A percentile compares a stretch with the other conserved stretches of the same genome.
Evolutionary conservation across 2,329 filamentous ascomycete genomes (phyloP).

Genomic region (Neopestalotiopsis rosae): DNA sequence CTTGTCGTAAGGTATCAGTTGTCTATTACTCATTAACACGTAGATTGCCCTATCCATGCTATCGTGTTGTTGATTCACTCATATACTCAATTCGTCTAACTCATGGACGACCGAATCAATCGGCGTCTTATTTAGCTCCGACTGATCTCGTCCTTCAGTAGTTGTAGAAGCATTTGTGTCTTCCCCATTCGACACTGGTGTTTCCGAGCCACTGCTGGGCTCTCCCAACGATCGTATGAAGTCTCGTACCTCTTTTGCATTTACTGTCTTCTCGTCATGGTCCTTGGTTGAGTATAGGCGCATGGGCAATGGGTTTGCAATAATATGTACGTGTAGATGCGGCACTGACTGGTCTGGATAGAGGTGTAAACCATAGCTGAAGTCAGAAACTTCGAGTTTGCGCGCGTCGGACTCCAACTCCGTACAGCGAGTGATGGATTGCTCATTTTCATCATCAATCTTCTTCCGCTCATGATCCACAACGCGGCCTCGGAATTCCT

Average conservation of each 20-base stretch:
- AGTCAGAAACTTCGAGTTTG: slow-evolving; percentile 22
- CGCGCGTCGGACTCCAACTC: not conserved
- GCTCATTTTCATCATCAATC: too few relatives aligned
- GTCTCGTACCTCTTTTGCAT: slow-evolving; percentile 26
- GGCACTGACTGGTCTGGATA: slow-evolving; percentile 26
- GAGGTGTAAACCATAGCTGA: slow-evolving; percentile 29
- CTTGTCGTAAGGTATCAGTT: not conserved
- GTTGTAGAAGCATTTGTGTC: rapidly evolving
- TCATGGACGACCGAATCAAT: too few relatives aligned
- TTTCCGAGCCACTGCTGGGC: not conserved
- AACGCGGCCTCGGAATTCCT: too few relatives aligned
- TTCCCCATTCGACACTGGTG: too few relatives aligned
- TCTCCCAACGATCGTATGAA: slow-evolving; percentile 9
- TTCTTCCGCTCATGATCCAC: too few relatives aligned
- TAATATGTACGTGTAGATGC: slow-evolving; percentile 30
- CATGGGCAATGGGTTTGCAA: slow-evolving; percentile 19
- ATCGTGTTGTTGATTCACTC: too few relatives aligned
- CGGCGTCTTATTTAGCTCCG: too few relatives aligned
- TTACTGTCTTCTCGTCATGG: slow-evolving; percentile 30
- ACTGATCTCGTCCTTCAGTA: too few relatives aligned
- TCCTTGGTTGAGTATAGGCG: slow-evolving; percentile 25
- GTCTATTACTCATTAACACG: not conserved
- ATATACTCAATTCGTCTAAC: too few relatives aligned
- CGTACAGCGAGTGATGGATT: too few relatives aligned
- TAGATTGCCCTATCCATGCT: too few relatives aligned